Evolutionary conservation across 192 early-diverging fungal species (phyloP).

Genomic region (Coemansia sp.): DNA sequence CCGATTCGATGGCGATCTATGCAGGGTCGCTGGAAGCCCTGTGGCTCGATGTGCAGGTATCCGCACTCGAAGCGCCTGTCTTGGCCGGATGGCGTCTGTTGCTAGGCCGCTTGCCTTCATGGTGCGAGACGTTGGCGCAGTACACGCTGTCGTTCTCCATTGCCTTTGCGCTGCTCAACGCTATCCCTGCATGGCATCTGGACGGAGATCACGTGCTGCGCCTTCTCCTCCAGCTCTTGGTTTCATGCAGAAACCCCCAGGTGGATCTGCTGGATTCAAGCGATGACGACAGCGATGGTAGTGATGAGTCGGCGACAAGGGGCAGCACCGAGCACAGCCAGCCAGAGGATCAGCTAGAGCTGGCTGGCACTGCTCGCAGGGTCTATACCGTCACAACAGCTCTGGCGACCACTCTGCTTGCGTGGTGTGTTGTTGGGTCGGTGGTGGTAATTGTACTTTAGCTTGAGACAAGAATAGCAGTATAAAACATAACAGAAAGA

Average conservation of each 20-base stretch:
- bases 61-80: slow-evolving; percentile 14
- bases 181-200: slow-evolving; percentile 33
- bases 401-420: slow-evolving; percentile 26
- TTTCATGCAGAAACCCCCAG: neutral
- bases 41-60: slow-evolving; percentile 44
- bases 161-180: slow-evolving; percentile 42
- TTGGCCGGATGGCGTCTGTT: slow-evolving; percentile 11
- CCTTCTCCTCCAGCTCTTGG: slow-evolving; percentile 4
- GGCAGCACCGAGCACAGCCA: neutral
- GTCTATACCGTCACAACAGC: slow-evolving; percentile 5
- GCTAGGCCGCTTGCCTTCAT: slow-evolving; percentile 14
- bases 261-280: neutral
- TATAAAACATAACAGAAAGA: neutral
- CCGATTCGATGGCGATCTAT: slow-evolving; percentile 17
- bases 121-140: slow-evolving; percentile 32
- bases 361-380: neutral
- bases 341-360: neutral
- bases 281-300: neutral
- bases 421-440: slow-evolving; percentile 33
- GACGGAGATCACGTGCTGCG: slow-evolving; percentile 37
- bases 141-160: slow-evolving; percentile 44
- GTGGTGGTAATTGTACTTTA: slow-evolving; percentile 12
- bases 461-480: no score
- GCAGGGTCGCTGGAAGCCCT: slow-evolving; percentile 22
- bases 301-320: neutral